Conservation (phyloP, 2,329 filamentous ascomycete genomes). For the Curvularia eragrostidis region DNA sequence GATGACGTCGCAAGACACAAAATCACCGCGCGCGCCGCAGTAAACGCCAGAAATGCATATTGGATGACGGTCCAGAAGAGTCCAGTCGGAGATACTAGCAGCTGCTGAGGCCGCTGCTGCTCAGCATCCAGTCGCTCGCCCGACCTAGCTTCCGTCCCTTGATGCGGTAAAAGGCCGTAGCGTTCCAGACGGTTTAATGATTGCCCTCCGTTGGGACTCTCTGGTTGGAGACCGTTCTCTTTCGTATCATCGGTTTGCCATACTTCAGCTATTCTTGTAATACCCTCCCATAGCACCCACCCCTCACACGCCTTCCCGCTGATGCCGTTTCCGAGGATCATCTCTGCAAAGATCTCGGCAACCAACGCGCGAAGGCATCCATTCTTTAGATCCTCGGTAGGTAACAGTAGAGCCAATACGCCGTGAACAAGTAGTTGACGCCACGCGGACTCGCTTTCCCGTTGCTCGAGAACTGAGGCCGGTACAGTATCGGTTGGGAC, state of each 20-base stretch:
- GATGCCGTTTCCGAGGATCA: conserved; percentile 84
- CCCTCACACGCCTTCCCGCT: conserved; percentile 82
- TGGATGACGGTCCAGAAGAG: conserved; percentile 66
- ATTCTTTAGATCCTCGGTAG: conserved; percentile 91
- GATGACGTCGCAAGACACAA: conserved; percentile 71
- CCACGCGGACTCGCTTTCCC: conserved; percentile 80
- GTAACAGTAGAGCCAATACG: conserved; percentile 80
- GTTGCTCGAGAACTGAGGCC: conserved; percentile 65
- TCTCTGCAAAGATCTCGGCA: conserved; percentile 85
- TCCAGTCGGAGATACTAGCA: conserved; percentile 30
- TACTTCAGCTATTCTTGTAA: conserved; percentile 71
- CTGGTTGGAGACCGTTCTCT: conserved; percentile 38
- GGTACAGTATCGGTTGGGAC: conserved; percentile 67
- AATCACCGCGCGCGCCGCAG: conserved; percentile 70
- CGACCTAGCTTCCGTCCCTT: conserved; percentile 36
- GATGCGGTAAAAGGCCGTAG: conserved; percentile 60
- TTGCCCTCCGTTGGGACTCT: conserved; percentile 36
- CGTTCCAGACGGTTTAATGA: conserved; percentile 59
- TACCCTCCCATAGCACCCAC: conserved; percentile 85
- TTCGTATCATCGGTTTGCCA: conserved; percentile 47
- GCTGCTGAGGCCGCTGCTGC: conserved; percentile 23
- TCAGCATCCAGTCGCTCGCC: conserved; percentile 25
- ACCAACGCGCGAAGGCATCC: conserved; percentile 82
- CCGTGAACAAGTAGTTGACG: conserved; percentile 87
- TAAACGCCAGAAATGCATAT: conserved; percentile 58